Base-by-base conservation (phyloP, 768 basidiomycete genomes). In the Inosperma sp. region DNA sequence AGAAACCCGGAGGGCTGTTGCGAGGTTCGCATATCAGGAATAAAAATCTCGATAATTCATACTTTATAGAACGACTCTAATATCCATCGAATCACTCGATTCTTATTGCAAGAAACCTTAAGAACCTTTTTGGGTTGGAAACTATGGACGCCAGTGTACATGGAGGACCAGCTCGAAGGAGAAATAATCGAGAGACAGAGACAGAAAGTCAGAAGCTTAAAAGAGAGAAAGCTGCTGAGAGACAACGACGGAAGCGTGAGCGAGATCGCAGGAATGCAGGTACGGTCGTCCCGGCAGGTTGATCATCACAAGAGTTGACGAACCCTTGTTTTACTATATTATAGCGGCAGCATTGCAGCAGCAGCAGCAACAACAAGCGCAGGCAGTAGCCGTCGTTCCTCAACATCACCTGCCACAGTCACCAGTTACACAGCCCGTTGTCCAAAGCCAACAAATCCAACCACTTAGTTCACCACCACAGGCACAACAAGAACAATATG, bases 151-250 rank as follows among this genome's bases (percentile, higher is more conserved):
- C 44, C 39, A 58, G 55, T 56, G 59, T 68, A 51, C 62, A 67
- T 46, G 55, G 58, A 26, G 55, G 60, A 2, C 53, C 64, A 5
- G 42, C 62, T 47, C 62, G 58, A 48, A 59, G 75, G 43, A 86
- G 83, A 66, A 76, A 84, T 21, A 70, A 80, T 34, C 76, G 86
- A 57, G 75, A 88, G 64, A 80, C 84, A 73, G 87, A 88, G 72
- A 84, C 85, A 9, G 78, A 81, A 23, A 77, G 77, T 50, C 85
- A 88, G 68, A 74, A 80, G 57, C 73, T 80, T 59, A 91, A 91
- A 65, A 80, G 89, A 58, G 86, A 88, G 75, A 90, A 91, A 66
- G 89, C 89, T 1, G 86, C 90, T 34, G 89, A 91, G 65, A 75
- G 89, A 53, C 89, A 92, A 65, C 80, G 89, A 40, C 67, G 87